Evolutionary conservation across 2,329 filamentous ascomycete species (phyloP).

Genomic region (Podosphaera aphanis): DNA sequence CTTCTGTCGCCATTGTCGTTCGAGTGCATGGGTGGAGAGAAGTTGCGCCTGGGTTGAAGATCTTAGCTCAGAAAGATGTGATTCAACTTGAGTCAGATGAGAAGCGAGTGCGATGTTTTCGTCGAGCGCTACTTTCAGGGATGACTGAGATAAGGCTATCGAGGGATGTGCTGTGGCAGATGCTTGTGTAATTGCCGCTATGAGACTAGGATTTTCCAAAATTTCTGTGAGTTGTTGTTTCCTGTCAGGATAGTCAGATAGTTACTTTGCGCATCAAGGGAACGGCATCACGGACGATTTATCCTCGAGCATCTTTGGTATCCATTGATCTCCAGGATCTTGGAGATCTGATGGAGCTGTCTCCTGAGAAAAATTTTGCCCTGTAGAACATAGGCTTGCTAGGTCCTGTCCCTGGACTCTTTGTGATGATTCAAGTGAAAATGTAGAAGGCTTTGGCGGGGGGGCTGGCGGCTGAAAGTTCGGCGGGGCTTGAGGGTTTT

Average conservation of each 20-base stretch:
- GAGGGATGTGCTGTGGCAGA: constrained; percentile 48
- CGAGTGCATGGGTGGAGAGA: constrained; percentile 60
- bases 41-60: constrained; percentile 57
- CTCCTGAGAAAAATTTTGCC: constrained; percentile 4
- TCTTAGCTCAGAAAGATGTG: constrained; percentile 34
- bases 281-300: constrained; percentile 41
- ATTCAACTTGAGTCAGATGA: constrained; percentile 36
- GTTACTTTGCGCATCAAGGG: constrained; percentile 4
- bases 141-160: constrained; percentile 36
- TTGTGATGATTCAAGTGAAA: neutral
- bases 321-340: constrained; percentile 50
- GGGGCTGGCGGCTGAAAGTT: neutral
- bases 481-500: neutral
- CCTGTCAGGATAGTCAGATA: constrained; percentile 20
- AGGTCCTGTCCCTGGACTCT: neutral
- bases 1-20: constrained; percentile 78
- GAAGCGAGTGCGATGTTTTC: constrained; percentile 50
- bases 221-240: constrained; percentile 58
- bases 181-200: constrained; percentile 51
- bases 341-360: constrained; percentile 19
- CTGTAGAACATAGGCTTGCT: constrained; percentile 1
- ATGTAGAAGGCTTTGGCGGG: neutral
- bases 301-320: constrained; percentile 52
- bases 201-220: constrained; percentile 37
- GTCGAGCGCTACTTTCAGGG: constrained; percentile 39